Percentiles rank a stretch among this genome's conserved stretches.
These are phyloP conservation scores for Penicillium olsonii DNA, from an alignment of 2,329 filamentous ascomycete genomes.

Conservation along the genomic window DNA sequence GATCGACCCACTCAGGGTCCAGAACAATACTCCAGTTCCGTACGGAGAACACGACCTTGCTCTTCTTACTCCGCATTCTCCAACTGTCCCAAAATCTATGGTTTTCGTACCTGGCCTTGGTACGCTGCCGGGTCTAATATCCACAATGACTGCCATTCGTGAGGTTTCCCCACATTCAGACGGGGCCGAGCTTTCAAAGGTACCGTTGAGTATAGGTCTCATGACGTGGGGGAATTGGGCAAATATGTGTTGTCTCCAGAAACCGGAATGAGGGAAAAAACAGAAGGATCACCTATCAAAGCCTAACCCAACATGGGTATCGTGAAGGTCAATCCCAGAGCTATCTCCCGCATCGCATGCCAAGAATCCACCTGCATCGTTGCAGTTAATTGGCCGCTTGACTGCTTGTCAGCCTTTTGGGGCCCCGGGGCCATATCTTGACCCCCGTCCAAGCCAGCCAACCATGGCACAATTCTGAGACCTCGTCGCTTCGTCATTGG, in stretches of 20 bases:
- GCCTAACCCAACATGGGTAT: background rate
- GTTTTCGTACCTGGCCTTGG: constrained; percentile 2
- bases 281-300: background rate
- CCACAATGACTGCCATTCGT: constrained; percentile 16
- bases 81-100: too few species aligned
- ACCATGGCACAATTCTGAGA: constrained; percentile 9
- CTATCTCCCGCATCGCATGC: constrained; percentile 14
- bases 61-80: background rate
- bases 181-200: background rate
- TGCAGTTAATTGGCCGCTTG: constrained; percentile 12
- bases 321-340: constrained; percentile 5
- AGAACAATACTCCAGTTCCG: background rate
- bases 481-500: constrained; percentile 11
- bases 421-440: constrained; percentile 8
- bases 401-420: constrained; percentile 12
- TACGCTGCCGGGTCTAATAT: constrained; percentile 1
- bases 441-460: constrained; percentile 3
- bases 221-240: constrained; percentile 4
- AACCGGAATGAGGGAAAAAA: background rate
- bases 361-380: constrained; percentile 16
- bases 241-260: background rate
- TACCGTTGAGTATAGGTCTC: background rate
- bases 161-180: constrained; percentile 25
- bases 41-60: background rate
- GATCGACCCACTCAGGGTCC: background rate